Evolutionary conservation across 2,329 filamentous ascomycete species (phyloP).

Genomic region (Allantophomopsis cytisporea): DNA sequence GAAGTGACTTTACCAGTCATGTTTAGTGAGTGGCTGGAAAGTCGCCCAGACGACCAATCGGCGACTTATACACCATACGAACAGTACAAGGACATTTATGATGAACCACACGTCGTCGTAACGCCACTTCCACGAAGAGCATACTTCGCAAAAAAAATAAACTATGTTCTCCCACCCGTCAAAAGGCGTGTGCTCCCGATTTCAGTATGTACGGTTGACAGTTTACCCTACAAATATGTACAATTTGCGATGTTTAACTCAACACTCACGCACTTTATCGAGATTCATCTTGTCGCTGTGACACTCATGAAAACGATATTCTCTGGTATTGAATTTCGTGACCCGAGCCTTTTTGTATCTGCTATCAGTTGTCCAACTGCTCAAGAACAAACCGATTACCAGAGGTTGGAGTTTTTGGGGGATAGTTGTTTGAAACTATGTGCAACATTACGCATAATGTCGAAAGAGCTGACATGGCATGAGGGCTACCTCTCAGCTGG

Average conservation of each 20-base stretch:
- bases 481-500: constrained; percentile 61
- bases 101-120: constrained; percentile 35
- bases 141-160: constrained; percentile 39
- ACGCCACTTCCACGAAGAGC: constrained; percentile 36
- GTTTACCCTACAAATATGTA: constrained; percentile 24
- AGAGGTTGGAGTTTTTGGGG: constrained; percentile 76
- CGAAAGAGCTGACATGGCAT: constrained; percentile 45
- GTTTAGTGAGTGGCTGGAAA: constrained; percentile 25
- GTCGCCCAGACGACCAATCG: constrained; percentile 27
- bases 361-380: constrained; percentile 59
- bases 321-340: constrained; percentile 32
- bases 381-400: constrained; percentile 52
- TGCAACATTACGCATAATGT: constrained; percentile 31
- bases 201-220: constrained; percentile 22
- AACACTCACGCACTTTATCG: constrained; percentile 57
- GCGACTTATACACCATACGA: constrained; percentile 23
- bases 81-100: constrained; percentile 24
- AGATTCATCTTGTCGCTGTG: constrained; percentile 47
- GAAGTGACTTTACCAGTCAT: constrained; percentile 15
- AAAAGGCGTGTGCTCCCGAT: no score
- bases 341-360: constrained; percentile 43
- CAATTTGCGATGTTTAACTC: constrained; percentile 53
- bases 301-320: constrained; percentile 43
- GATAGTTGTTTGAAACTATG: constrained; percentile 72
- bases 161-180: no score